Base-by-base conservation (phyloP, 2,329 filamentous ascomycete species). In the Cyphellophora europaea region DNA sequence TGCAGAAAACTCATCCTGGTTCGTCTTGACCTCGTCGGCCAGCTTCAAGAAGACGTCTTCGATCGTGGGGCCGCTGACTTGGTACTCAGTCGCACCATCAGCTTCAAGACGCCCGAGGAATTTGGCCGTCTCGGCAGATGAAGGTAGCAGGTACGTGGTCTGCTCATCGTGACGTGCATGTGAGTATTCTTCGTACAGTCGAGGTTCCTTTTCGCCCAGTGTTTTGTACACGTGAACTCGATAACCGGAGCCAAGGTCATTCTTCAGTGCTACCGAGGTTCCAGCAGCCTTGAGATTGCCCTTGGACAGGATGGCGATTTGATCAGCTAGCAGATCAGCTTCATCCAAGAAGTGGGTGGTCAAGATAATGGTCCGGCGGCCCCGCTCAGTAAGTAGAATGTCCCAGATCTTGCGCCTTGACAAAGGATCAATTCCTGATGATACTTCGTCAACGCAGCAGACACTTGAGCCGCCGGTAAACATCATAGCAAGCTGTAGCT, bases 341-440 rank as follows among this genome's bases (percentile, higher is more conserved):
- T 95, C 89, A 51, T 95, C 89, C 6, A 95, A 68, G 56, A 94
- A 95, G 56, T 95, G 89, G 0, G 88, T 95, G 0, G 88, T 95
- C 38, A 95, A 59, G 27, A 95, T 74, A 49, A 94, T 82, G 0
- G 88, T 93, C 27, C 88, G 69, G 40, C 70, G 70, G 13, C 86
- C 87, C 38, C 88, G 76, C 57, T 94, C 87, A 2, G 82, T 82
- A 10, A 94, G 66, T 14, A 95, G 66, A 40, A 95, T 95, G 48
- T 94, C 86, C 88, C 88, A 95, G 15, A 95, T 84, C 61, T 93
- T 94, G 17, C 87, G 68, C 36, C 89, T 71, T 13, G 82, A 88
- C 1, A 95, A 64, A 0, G 89, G 87, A 53, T 95, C 88, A 13
- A 95, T 69, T 11, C 88, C 89, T 40, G 81, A 87, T 25, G 82